Base-by-base conservation (phyloP, 129 eudicot genomes). In the Heracleum sosnowskyi region DNA sequence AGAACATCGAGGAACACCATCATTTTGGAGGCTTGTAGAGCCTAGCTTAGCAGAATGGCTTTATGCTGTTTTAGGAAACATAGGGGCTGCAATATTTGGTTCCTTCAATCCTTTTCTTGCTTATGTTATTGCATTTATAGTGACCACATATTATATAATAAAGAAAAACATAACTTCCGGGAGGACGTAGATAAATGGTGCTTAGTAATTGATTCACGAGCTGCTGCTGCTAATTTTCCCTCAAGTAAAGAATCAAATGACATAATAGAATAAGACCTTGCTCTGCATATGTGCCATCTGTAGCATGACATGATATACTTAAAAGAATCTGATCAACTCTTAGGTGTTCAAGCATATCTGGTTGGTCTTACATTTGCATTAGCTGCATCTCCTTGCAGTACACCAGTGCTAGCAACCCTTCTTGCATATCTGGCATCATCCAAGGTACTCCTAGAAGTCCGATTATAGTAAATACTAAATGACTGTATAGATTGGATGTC, bases 311-410 rank as follows among this genome's bases (percentile, higher is more conserved):
- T 36, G n/a, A 76, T 44, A 62, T 73, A 73, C 69, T 63, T 73
- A 24, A 2, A 2, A 37, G 16, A 2, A 28, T 28, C 13, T 42
- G 20, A 33, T 57, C 39, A 68, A 69, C 24, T 35, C 76, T n/a
- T 77, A 96, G 97, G 99, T 83, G 90, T 96, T 40, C 99, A 96
- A 84, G 99, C 99, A 41, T 92, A 96, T 86, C 82, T 96, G 93
- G 99, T 97, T 71, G 99, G 99, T 71, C 97, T 96, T 71, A 92
- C 99, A 68, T 96, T 96, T 73, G 99, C 99, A 73, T 92, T 92
- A 82, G 99, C 99, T 78, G 99, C 99, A 45, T 96, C 99, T 9
- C 99, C 99, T 77, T 95, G 99, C 88, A 95, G 99, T 82, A 95
- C 99, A 10, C 99, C 99, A 42, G 99, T 95, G 68, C 89, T 95